phyloP scores from a whole-genome alignment of 1,284 basidiomycete species.

The Waitea zeae region DNA sequence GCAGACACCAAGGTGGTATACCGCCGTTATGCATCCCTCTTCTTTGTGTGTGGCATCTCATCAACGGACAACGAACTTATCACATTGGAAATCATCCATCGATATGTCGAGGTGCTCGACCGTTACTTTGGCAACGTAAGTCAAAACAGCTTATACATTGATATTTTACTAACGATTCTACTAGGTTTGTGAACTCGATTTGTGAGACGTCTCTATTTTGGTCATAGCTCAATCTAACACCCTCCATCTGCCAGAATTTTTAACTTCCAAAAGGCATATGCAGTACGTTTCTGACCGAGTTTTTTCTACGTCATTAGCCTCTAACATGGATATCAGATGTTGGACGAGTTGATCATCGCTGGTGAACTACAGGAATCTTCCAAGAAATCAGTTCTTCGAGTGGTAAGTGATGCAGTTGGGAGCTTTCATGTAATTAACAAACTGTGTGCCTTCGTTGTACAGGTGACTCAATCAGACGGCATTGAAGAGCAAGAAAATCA shows the following conservation, averaged over 20 bases:
- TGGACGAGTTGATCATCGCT: slow-evolving; percentile 96
- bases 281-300: slow-evolving; percentile 30
- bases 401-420: slow-evolving; percentile 35
- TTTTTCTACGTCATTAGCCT: too few species aligned
- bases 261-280: slow-evolving; percentile 97
- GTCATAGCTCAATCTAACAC: slow-evolving; percentile 1
- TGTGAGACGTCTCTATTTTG: slow-evolving; percentile 31
- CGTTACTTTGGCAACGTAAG: slow-evolving; percentile 96
- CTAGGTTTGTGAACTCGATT: slow-evolving; percentile 89
- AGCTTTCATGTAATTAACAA: not conserved
- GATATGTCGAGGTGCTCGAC: slow-evolving; percentile 98
- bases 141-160: too few species aligned
- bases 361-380: slow-evolving; percentile 98
- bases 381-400: slow-evolving; percentile 91
- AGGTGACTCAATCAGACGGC: slow-evolving; percentile 66
- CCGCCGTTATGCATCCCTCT: slow-evolving; percentile 91
- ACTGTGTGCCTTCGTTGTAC: slow-evolving; percentile 20
- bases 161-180: slow-evolving; percentile 3
- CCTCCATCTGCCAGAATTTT: slow-evolving; percentile 66
- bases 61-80: slow-evolving; percentile 85
- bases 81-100: slow-evolving; percentile 93
- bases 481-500: slow-evolving; percentile 70
- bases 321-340: slow-evolving; percentile 43
- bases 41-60: slow-evolving; percentile 92
- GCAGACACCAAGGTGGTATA: slow-evolving; percentile 93